Conservation (phyloP, 257 asterid genomes). For the Solanum appendiculatum region DNA sequence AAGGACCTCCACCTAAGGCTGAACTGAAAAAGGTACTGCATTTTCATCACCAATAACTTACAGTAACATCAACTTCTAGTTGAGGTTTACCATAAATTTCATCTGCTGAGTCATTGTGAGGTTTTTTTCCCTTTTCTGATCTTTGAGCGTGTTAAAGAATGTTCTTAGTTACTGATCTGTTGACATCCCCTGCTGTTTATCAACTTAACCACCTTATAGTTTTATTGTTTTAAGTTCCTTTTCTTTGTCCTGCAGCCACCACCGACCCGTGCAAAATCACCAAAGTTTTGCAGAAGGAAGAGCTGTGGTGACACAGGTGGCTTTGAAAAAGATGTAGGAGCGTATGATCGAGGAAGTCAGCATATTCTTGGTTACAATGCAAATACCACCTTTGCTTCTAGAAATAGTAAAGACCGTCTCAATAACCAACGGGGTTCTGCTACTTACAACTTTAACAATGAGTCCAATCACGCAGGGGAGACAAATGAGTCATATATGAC, state of each 20-base stretch:
- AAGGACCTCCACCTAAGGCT: slow-evolving; percentile 68
- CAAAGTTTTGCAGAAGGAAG: slow-evolving; percentile 64
- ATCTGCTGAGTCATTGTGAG: not conserved
- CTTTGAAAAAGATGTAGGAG: slow-evolving; percentile 14
- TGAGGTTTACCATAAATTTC: not conserved
- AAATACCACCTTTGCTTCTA: slow-evolving; percentile 6
- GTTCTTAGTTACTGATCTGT: not conserved
- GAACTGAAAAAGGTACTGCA: slow-evolving; percentile 73
- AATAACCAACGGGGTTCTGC: slow-evolving; percentile 13
- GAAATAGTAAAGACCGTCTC: slow-evolving; percentile 13
- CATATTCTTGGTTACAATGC: slow-evolving; percentile 30
- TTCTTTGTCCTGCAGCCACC: slow-evolving; percentile 35
- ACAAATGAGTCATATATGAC: slow-evolving; percentile 19
- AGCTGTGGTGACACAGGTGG: slow-evolving; percentile 31
- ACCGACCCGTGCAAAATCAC: slow-evolving; percentile 78
- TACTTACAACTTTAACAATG: slow-evolving; percentile 17
- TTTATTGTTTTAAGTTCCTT: not conserved
- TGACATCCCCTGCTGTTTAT: not conserved
- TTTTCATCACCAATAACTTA: not conserved
- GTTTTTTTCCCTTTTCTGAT: not conserved
- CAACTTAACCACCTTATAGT: not conserved
- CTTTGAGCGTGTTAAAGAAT: not conserved
- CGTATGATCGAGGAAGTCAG: slow-evolving; percentile 11
- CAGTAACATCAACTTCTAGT: not conserved
- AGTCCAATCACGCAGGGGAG: slow-evolving; percentile 9